Percentiles rank a stretch among this genome's conserved stretches.
phyloP scores from a whole-genome alignment of 2,329 filamentous ascomycete genomes.

The Fusarium kyushuense region DNA sequence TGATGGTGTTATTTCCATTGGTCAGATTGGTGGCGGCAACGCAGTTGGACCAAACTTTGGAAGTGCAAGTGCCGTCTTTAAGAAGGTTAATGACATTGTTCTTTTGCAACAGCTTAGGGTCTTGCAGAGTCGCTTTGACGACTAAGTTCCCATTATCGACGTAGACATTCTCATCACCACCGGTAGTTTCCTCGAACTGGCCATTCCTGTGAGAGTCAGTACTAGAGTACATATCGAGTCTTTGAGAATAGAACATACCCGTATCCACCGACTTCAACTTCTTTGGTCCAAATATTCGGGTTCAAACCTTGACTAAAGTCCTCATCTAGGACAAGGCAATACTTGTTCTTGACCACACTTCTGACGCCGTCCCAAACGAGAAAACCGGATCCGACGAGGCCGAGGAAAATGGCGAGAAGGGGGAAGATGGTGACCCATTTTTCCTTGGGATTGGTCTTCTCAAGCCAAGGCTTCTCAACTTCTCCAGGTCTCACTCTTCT shows the following conservation, averaged over 20 bases:
- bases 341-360: constrained; percentile 79
- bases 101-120: constrained; percentile 72
- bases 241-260: constrained; percentile 66
- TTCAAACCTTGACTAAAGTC: constrained; percentile 72
- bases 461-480: constrained; percentile 80
- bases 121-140: constrained; percentile 83
- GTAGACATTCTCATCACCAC: constrained; percentile 78
- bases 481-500: constrained; percentile 78
- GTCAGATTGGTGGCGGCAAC: constrained; percentile 80
- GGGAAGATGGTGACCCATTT: constrained; percentile 90
- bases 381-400: constrained; percentile 75
- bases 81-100: constrained; percentile 77
- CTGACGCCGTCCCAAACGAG: constrained; percentile 80
- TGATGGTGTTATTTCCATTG: constrained; percentile 74
- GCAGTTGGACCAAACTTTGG: constrained; percentile 67
- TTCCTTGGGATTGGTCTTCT: constrained; percentile 80
- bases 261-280: constrained; percentile 80
- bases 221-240: too few relatives aligned
- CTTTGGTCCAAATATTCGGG: constrained; percentile 75
- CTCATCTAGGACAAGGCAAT: constrained; percentile 76
- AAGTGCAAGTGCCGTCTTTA: constrained; percentile 75
- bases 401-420: constrained; percentile 75
- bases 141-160: constrained; percentile 75
- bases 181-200: constrained; percentile 83
- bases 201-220: constrained; percentile 70